Conservation (phyloP, 371 early-diverging fungal species). For the Rhizopus microsporus region DNA sequence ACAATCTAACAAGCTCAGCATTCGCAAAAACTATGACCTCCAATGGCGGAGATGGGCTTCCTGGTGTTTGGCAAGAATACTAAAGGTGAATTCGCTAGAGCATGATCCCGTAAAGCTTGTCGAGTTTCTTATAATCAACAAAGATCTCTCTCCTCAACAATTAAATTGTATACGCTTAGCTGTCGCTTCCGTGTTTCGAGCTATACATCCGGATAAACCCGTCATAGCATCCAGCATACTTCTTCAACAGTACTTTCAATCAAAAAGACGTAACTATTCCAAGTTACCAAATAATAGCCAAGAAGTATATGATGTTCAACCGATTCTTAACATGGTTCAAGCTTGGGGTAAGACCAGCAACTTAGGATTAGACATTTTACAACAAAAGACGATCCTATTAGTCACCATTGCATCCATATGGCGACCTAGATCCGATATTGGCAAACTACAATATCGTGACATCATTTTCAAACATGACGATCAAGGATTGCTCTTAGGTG, state of each 20-base stretch:
- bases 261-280: constrained; percentile 7
- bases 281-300: neutral
- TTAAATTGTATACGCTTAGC: neutral
- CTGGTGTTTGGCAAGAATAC: neutral
- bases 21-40: neutral
- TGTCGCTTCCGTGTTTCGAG: constrained; percentile 4
- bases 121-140: no score
- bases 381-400: constrained; percentile 10
- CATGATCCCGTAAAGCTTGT: no score
- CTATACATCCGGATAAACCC: neutral
- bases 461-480: neutral
- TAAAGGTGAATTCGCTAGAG: no score
- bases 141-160: no score
- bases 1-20: neutral
- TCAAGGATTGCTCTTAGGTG: no score
- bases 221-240: neutral
- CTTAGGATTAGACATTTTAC: neutral
- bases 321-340: neutral
- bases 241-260: neutral
- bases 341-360: constrained; percentile 9
- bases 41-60: constrained; percentile 4
- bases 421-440: constrained; percentile 12
- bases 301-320: no score
- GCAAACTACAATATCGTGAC: constrained; percentile 6
- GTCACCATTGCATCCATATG: constrained; percentile 10